Evolutionary conservation across 441 rosid species (phyloP), one percentile per base, ranked within the genome.

Genomic region (Isatis lusitanica): DNA sequence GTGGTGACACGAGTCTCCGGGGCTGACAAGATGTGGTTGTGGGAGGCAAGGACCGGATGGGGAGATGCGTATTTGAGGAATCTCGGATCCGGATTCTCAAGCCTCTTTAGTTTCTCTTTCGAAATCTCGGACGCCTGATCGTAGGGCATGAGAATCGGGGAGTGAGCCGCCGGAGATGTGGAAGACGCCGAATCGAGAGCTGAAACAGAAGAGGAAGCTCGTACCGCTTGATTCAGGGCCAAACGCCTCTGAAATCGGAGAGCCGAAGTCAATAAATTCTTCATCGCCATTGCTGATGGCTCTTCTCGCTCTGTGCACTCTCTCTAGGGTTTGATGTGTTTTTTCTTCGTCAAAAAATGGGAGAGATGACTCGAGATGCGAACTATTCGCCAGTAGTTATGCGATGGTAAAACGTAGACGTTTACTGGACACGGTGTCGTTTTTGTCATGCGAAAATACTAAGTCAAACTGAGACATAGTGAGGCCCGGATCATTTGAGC

Each of bases 21-120:
- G 2, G 94, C 82, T 42, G 97, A 84, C 65, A 95, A 88, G 78
- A 95, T 85, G 78, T 88, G 95, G 18, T 88, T 79, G 80, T 93
- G 92, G 9, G 88, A 79, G 4, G 85, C 71, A 8, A 87, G 73
- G 26, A 80, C 63, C 33, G 99, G 99, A 70, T 77, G 85, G 1
- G 99, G 99, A 4, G 97, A 88, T 51, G 97, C 99, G 85, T 90
- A 87, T 79, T 84, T 88, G 80, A 95, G 94, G 83, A 95, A 95
- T 15, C 97, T 79, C 17, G 83, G 85, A 79, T 95, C 97, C 2
- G 97, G 92, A 30, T 85, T 87, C 63, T 90, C 96, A 0, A 95
- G 96, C 56, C 59, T 69, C 73, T 82, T 81, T 53, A 95, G 73
- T 79, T 90, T 93, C 3, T 75, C 51, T 60, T 86, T 91, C 8